Evolutionary conservation across 345 rosid species (phyloP).

Genomic region (Citrus australasica): DNA sequence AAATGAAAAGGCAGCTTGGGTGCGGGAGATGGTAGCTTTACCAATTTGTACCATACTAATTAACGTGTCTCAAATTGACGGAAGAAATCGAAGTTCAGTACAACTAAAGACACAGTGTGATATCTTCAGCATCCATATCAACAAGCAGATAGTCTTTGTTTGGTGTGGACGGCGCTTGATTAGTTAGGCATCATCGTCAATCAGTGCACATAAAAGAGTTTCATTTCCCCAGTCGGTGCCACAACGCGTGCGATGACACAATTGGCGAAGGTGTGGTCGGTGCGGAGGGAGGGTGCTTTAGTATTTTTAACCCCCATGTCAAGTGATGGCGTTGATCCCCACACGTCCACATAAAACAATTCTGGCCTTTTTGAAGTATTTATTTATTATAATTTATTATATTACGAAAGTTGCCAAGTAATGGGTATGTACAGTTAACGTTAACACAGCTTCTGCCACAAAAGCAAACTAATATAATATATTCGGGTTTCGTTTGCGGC

Average conservation of each 20-base stretch:
- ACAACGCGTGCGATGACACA: neutral
- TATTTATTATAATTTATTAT: neutral
- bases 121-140: too few relatives aligned
- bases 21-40: too few relatives aligned
- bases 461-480: too few relatives aligned
- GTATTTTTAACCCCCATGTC: neutral
- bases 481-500: neutral
- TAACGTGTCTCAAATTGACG: too few relatives aligned
- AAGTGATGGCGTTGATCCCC: neutral
- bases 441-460: neutral
- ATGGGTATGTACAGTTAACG: neutral
- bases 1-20: too few relatives aligned
- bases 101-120: neutral
- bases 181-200: neutral
- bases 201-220: neutral
- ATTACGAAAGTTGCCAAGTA: too few relatives aligned
- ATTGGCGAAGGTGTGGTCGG: neutral
- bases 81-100: neutral
- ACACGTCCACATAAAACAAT: neutral
- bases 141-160: constrained; percentile 5
- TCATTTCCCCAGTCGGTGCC: neutral
- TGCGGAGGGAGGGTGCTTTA: neutral
- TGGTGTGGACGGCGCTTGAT: constrained; percentile 26
- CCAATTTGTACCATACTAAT: neutral
- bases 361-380: neutral